Percentiles rank a stretch among this genome's conserved stretches.
phyloP scores from a whole-genome alignment of 1,284 basidiomycete genomes.

The Cutaneotrichosporon sp. region DNA sequence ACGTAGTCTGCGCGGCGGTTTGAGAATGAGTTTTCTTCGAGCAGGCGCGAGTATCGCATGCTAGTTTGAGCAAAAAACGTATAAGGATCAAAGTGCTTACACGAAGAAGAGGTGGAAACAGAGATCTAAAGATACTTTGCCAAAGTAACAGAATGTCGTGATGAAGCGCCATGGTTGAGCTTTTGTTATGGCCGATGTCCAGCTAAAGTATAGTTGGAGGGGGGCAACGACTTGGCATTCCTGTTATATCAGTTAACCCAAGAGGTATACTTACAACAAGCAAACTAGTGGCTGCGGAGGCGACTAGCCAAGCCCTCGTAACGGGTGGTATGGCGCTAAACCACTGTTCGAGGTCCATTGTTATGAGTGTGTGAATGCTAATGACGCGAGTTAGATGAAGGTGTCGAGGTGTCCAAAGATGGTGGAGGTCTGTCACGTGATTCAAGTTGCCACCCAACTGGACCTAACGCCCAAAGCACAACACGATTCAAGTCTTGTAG shows the following conservation, averaged over 20 bases:
- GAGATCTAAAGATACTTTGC: constrained; percentile 87
- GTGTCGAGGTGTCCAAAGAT: no score
- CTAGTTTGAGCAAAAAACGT: constrained; percentile 52
- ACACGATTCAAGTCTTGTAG: no score
- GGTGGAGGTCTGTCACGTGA: no score
- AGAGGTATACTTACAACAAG: constrained; percentile 66
- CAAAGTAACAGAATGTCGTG: constrained; percentile 96
- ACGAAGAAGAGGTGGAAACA: constrained; percentile 98
- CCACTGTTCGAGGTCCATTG: constrained; percentile 56
- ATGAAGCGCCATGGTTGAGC: constrained; percentile 81
- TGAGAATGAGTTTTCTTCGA: constrained; percentile 93
- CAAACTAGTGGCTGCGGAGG: constrained; percentile 73
- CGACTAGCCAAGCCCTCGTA: constrained; percentile 75
- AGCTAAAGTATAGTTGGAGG: constrained; percentile 88
- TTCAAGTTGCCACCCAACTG: neutral
- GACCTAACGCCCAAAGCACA: neutral
- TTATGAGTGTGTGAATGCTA: no score
- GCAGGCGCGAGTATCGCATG: constrained; percentile 92
- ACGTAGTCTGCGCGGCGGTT: constrained; percentile 89
- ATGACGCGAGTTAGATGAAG: no score
- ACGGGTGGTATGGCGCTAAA: constrained; percentile 83
- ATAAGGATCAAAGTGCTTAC: constrained; percentile 58
- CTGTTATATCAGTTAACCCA: constrained; percentile 53
- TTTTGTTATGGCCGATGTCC: constrained; percentile 75
- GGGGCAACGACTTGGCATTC: constrained; percentile 89